phyloP scores from a whole-genome alignment of 2,329 filamentous ascomycete species.

The Fusarium subglutinans region DNA sequence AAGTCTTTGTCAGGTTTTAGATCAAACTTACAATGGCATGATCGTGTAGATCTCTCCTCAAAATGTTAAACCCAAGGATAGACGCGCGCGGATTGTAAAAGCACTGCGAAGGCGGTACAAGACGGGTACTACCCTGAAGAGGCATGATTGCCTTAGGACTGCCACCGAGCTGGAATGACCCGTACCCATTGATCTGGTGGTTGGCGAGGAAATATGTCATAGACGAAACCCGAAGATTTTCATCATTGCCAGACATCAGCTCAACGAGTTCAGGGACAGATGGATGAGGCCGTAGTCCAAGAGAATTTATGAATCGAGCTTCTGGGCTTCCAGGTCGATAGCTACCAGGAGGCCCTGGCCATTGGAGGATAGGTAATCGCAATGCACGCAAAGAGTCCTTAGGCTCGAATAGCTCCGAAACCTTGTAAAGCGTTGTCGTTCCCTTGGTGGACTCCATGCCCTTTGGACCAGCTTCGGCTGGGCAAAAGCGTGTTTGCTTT shows the following conservation, averaged over 20 bases:
- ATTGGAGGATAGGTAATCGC: conserved; percentile 80
- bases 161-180: conserved; percentile 65
- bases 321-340: conserved; percentile 75
- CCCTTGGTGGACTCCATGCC: conserved; percentile 64
- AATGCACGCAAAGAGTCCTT: conserved; percentile 75
- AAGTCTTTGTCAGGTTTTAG: neutral
- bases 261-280: conserved; percentile 77
- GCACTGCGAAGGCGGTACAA: conserved; percentile 79
- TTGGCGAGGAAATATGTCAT: conserved; percentile 86
- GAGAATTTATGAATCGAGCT: conserved; percentile 73
- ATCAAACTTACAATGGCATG: conserved; percentile 71
- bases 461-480: conserved; percentile 72
- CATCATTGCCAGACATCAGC: conserved; percentile 74
- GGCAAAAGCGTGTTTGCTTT: conserved; percentile 81
- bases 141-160: conserved; percentile 74
- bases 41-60: conserved; percentile 77
- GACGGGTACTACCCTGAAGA: conserved; percentile 71
- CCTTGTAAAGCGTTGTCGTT: conserved; percentile 68
- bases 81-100: conserved; percentile 83
- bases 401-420: conserved; percentile 85
- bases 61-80: conserved; percentile 81
- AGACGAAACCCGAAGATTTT: conserved; percentile 70
- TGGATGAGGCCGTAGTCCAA: conserved; percentile 80
- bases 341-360: conserved; percentile 73
- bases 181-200: conserved; percentile 81